Conservation (phyloP, 2,329 filamentous ascomycete species). For the Lecanicillium sp. region DNA sequence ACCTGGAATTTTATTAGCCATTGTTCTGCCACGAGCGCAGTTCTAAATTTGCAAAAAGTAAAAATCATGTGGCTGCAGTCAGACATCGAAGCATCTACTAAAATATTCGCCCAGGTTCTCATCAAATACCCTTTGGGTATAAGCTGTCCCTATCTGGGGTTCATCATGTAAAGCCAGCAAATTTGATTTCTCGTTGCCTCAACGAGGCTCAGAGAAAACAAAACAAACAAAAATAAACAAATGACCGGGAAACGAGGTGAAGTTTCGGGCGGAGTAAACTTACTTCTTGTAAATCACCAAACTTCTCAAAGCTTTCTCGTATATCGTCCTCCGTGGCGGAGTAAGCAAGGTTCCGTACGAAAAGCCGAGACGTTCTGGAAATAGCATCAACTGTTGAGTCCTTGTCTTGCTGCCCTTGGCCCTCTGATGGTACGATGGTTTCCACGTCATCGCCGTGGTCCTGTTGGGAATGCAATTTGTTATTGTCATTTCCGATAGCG, state of each 20-base stretch:
- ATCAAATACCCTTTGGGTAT: constrained; percentile 82
- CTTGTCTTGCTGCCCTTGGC: constrained; percentile 26
- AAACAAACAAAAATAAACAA: constrained; percentile 12
- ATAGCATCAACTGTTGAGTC: constrained; percentile 51
- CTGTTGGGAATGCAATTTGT: constrained; percentile 20
- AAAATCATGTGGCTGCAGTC: constrained; percentile 36
- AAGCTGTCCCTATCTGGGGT: constrained; percentile 99
- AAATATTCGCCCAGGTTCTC: constrained; percentile 91
- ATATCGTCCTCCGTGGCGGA: constrained; percentile 71
- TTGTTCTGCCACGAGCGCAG: constrained; percentile 7
- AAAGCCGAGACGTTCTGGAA: constrained; percentile 67
- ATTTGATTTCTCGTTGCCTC: no score
- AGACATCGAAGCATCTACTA: constrained; percentile 99
- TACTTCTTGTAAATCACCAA: constrained; percentile 83
- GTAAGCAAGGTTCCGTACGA: constrained; percentile 84
- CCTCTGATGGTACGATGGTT: constrained; percentile 15
- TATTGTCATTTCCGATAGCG: constrained; percentile 13
- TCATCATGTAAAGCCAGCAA: constrained; percentile 65
- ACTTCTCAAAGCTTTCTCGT: constrained; percentile 60
- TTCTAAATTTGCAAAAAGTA: constrained; percentile 12
- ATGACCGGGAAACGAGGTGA: constrained; percentile 1
- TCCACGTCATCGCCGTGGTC: constrained; percentile 18
- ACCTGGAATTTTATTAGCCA: constrained; percentile 51
- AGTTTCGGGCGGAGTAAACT: constrained; percentile 30
- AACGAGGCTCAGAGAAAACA: constrained; percentile 6